phyloP scores from a whole-genome alignment of 192 early-diverging fungal species.

The Gaertneriomyces sp. region DNA sequence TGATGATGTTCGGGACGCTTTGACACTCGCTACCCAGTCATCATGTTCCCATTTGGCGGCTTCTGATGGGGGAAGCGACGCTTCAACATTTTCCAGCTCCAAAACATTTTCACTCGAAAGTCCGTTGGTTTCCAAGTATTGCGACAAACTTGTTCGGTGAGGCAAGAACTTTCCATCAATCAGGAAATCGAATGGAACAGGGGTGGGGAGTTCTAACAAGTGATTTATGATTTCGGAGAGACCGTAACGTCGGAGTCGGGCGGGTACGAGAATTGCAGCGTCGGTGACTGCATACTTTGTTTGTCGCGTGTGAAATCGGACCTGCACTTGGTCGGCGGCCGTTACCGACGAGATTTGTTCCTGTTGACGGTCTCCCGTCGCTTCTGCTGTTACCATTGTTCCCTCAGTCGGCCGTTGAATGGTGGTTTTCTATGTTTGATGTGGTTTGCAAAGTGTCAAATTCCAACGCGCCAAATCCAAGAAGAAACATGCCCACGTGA shows the following conservation, averaged over 20 bases:
- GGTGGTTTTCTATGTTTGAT: no score
- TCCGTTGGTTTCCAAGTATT: conserved; percentile 65
- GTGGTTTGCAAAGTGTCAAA: no score
- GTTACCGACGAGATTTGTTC: no score
- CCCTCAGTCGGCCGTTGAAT: no score
- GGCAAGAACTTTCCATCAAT: conserved; percentile 84
- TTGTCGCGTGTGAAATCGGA: conserved; percentile 78
- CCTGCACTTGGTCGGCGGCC: conserved; percentile 50
- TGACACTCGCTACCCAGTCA: conserved; percentile 79
- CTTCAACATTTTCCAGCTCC: conserved; percentile 88
- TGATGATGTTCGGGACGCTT: background rate
- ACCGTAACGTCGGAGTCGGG: conserved; percentile 78
- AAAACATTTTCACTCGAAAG: conserved; percentile 79
- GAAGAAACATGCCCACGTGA: no score
- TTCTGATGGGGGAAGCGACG: conserved; percentile 78
- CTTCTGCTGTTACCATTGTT: no score
- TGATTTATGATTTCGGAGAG: conserved; percentile 95
- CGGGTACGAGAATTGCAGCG: conserved; percentile 82
- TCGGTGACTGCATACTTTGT: conserved; percentile 70
- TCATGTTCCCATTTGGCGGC: conserved; percentile 81
- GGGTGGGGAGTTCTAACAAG: conserved; percentile 51
- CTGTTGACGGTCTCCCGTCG: no score
- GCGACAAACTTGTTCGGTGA: conserved; percentile 59
- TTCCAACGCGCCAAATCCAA: no score
- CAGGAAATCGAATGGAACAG: conserved; percentile 90